Conservation (phyloP, 2,329 filamentous ascomycete species). For the Albifimbria verrucaria region DNA sequence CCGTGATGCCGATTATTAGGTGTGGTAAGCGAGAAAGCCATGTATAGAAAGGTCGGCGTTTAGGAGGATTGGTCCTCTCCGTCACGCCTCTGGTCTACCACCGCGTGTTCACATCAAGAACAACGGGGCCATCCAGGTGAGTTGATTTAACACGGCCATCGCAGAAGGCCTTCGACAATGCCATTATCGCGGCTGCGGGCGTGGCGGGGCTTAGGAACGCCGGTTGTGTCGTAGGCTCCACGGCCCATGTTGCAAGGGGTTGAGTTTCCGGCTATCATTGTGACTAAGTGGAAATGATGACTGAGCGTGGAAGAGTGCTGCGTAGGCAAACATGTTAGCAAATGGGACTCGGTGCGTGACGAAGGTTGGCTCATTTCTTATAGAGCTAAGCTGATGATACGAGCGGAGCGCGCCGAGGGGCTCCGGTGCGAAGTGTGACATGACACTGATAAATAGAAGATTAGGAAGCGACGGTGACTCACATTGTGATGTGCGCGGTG, state of each 20-base stretch:
- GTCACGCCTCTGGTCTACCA: too few relatives aligned
- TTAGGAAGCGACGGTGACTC: slow-evolving; percentile 30
- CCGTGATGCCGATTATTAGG: slow-evolving; percentile 12
- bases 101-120: too few relatives aligned
- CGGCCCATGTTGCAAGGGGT: slow-evolving; percentile 44
- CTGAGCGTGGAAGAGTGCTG: neutral
- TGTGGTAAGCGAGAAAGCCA: slow-evolving; percentile 17
- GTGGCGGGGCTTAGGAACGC: slow-evolving; percentile 45
- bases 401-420: neutral
- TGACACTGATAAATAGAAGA: slow-evolving; percentile 5
- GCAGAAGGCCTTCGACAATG: slow-evolving; percentile 11
- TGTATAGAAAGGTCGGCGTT: too few relatives aligned
- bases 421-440: slow-evolving; percentile 7
- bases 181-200: slow-evolving; percentile 36
- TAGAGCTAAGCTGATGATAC: neutral
- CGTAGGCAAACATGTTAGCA: neutral
- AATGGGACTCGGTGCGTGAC: neutral
- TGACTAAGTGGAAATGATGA: neutral
- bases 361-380: neutral
- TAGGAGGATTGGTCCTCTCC: too few relatives aligned
- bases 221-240: slow-evolving; percentile 51
- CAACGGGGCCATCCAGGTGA: too few relatives aligned
- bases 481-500: slow-evolving; percentile 28
- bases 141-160: too few relatives aligned
- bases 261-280: slow-evolving; percentile 14